A percentile compares a stretch with the other conserved stretches of the same genome.
Conservation (phyloP, 768 basidiomycete species). For the Dioszegia crocea region DNA sequence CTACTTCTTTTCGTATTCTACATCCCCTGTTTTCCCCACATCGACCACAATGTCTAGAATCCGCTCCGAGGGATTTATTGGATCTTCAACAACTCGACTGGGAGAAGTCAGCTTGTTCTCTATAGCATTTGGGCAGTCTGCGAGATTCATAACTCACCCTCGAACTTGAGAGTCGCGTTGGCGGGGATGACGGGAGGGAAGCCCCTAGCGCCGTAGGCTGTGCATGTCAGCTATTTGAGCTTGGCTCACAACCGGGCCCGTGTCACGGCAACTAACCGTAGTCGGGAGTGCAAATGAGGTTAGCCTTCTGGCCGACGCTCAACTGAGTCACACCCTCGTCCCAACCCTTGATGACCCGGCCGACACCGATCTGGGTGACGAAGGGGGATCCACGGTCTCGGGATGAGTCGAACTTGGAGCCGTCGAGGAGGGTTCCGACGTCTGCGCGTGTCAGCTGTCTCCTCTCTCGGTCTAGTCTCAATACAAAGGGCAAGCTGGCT, state of each 20-base stretch:
- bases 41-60: no score
- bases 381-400: constrained; percentile 44
- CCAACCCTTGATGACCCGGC: constrained; percentile 49
- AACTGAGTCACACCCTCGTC: constrained; percentile 50
- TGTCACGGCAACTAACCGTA: constrained; percentile 43
- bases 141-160: constrained; percentile 23
- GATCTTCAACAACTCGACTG: constrained; percentile 43
- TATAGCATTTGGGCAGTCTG: not conserved
- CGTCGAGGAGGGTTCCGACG: constrained; percentile 49
- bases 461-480: not conserved
- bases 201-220: constrained; percentile 38
- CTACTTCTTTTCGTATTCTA: no score
- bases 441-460: constrained; percentile 23
- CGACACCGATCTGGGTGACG: constrained; percentile 45
- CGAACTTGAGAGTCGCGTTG: constrained; percentile 49
- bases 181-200: constrained; percentile 51
- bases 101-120: not conserved
- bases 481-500: constrained; percentile 7
- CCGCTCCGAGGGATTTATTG: constrained; percentile 28
- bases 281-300: constrained; percentile 49
- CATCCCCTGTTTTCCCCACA: no score
- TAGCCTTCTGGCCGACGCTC: constrained; percentile 50
- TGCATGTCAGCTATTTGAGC: constrained; percentile 2
- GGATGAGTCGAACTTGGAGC: constrained; percentile 50
- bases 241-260: no score